Evolutionary conservation across 108 stramenopile species (phyloP).

Genomic region (Pseudonitzschia multiseries): DNA sequence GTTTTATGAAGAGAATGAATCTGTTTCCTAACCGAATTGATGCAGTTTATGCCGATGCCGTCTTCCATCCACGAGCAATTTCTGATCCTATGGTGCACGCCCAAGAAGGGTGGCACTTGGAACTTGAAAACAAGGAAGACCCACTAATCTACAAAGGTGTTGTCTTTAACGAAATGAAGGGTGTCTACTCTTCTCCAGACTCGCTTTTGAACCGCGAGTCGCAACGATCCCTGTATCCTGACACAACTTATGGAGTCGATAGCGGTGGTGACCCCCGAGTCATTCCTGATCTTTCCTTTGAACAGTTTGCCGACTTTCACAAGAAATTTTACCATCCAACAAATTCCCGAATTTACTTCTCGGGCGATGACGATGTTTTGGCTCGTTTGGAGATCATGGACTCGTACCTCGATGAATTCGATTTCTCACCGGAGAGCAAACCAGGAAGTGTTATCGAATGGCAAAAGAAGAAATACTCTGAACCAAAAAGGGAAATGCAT

Average conservation of each 20-base stretch:
- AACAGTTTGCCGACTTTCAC: slow-evolving; percentile 94
- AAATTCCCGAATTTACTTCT: slow-evolving; percentile 93
- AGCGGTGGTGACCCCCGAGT: slow-evolving; percentile 95
- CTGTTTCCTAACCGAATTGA: neutral
- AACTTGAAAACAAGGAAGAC: slow-evolving; percentile 83
- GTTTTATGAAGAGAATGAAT: neutral
- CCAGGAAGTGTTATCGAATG: slow-evolving; percentile 61
- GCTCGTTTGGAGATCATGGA: slow-evolving; percentile 91
- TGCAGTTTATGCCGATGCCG: slow-evolving; percentile 95
- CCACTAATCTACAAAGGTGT: slow-evolving; percentile 97
- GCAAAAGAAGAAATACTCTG: slow-evolving; percentile 69
- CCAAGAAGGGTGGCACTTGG: slow-evolving; percentile 99
- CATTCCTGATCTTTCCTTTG: slow-evolving; percentile 94
- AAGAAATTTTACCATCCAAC: slow-evolving; percentile 91
- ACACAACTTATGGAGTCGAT: slow-evolving; percentile 94
- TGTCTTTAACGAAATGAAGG: slow-evolving; percentile 99
- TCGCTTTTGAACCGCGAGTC: slow-evolving; percentile 83
- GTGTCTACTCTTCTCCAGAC: slow-evolving; percentile 95
- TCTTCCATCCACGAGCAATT: slow-evolving; percentile 91
- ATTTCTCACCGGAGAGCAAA: slow-evolving; percentile 64
- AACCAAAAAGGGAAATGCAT: slow-evolving; percentile 51
- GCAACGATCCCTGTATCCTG: slow-evolving; percentile 92
- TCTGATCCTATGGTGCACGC: slow-evolving; percentile 90
- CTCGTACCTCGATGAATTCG: slow-evolving; percentile 87
- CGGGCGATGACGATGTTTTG: slow-evolving; percentile 93